Evolutionary conservation across 2,329 filamentous ascomycete genomes (phyloP), one percentile per base, ranked within the genome.

Genomic region (Fusarium beomiforme): DNA sequence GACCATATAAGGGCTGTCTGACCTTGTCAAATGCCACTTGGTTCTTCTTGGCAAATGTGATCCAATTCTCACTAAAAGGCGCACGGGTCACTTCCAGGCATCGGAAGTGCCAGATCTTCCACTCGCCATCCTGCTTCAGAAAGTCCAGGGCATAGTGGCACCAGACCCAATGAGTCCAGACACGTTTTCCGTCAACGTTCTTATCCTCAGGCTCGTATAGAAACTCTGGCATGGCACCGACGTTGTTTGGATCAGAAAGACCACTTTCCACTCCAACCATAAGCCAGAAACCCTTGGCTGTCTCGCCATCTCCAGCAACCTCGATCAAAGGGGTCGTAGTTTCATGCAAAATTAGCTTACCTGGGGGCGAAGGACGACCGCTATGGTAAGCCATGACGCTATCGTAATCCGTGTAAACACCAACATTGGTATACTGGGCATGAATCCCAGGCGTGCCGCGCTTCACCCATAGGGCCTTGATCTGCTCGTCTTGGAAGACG

Each of bases 1-100:
- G 0, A 31, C 4, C 1, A 2, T 17, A 19, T 2, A 8, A 4
- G 2, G 0, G 4, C 2, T 8, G 6, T 2, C 5, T 13, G 10
- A 43, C 50, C 24, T 54, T 54, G 5, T 54, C 50, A 31, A 43
- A 54, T 0, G n/a, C 50, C 10, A 43, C 7, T 7, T 43, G 50
- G 6, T 54, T 54, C n/a, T 54, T 54, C 14, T 54, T 54, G 1
- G 36, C 50, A 23, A 54, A 54, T 0, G 50, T 54, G 3, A 54
- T 54, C 50, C 50, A 54, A 3, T 54, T 54, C 14, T 54, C 36
- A 31, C 50, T 54, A 11, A 43, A 54, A 0, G 36, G 50, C 0
- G 50, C 50, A 1, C 36, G 50, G 10, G 50, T 31, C 4, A 54
- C 50, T 54, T 54, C 50, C 13, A 54, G 50, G 21, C 50, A 54